Base-by-base conservation (phyloP, 768 basidiomycete species). In the Tricholomella constricta region DNA sequence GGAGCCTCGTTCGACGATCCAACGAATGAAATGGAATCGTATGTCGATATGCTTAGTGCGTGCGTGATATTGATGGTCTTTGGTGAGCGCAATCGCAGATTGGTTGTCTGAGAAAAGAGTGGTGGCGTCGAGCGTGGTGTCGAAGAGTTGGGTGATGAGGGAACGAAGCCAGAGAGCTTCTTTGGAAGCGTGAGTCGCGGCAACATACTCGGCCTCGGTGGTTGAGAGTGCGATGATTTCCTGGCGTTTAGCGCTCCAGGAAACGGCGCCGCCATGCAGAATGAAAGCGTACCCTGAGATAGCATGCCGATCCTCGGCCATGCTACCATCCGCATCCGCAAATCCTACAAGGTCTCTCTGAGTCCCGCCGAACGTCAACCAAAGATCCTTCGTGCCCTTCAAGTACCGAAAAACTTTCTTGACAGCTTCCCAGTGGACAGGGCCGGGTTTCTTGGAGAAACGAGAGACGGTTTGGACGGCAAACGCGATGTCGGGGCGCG, bases 101-200 rank as follows among this genome's bases (percentile, higher is more conserved):
- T 59, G 40, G 27, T 47, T 55, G 48, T 59, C 51, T 3, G 25
- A 7, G 19, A 43, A 55, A 4, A 59, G 29, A 11, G 42, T 52
- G 1, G 40, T 52, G 51, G 31, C 15, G 32, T 9, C 9, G 41
- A 4, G 5, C 11, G 22, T n/a, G 29, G 11, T 29, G 29, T 51
- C 43, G 27, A 58, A 66, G 14, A 73, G 40, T 26, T 53, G 34
- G 0, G 51, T 46, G 4, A 72, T 43, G 11, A 68, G 58, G 2
- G 32, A 50, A 6, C 54, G 57, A 45, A 69, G 52, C 72, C 72
- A 78, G 31, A 72, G 48, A 0, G 60, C 62, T 45, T 77, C 63
- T 38, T 69, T 57, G 0, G 62, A 58, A 1, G 65, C 67, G 11
- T 72, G 59, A 0, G 65, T 44, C 4, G 62, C 48, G 0, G 69